Percentiles rank a stretch among this genome's conserved stretches.
Conservation (phyloP, 1,284 basidiomycete species). For the Sanghuangporus baumii region DNA sequence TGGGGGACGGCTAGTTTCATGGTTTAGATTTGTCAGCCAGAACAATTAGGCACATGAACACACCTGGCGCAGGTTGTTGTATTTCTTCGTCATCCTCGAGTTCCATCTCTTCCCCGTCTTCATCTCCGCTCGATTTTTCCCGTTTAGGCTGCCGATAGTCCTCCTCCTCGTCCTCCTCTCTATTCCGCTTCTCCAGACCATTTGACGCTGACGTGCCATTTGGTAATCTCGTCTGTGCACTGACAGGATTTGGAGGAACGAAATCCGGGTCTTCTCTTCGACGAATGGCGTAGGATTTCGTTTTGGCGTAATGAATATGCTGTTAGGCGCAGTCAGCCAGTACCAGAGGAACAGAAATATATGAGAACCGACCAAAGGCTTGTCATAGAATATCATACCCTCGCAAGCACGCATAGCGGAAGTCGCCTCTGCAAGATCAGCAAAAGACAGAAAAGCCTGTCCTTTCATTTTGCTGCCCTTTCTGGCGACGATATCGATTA, state of each 20-base stretch:
- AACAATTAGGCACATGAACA: not conserved
- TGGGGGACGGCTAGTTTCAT: constrained; percentile 21
- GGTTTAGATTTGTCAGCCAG: not conserved
- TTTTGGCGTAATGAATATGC: constrained; percentile 85
- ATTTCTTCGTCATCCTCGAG: constrained; percentile 61
- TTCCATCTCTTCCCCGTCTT: constrained; percentile 74
- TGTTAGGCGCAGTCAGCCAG: constrained; percentile 26
- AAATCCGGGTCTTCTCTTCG: constrained; percentile 71
- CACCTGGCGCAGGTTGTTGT: constrained; percentile 24
- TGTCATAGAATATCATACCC: constrained; percentile 92
- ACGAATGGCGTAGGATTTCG: constrained; percentile 78
- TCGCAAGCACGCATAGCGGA: constrained; percentile 87
- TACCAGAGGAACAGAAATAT: not conserved
- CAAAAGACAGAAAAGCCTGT: constrained; percentile 95
- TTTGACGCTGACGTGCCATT: constrained; percentile 17
- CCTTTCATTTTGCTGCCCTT: constrained; percentile 86
- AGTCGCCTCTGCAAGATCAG: constrained; percentile 83
- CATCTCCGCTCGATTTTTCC: constrained; percentile 62
- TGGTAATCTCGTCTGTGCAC: constrained; percentile 38
- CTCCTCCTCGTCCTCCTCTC: constrained; percentile 66
- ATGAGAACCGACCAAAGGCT: constrained; percentile 65
- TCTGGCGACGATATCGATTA: constrained; percentile 93
- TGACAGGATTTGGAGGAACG: constrained; percentile 53
- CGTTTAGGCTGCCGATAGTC: constrained; percentile 55
- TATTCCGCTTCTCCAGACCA: constrained; percentile 53